phyloP scores from a whole-genome alignment of 2,329 filamentous ascomycete species.

The Scytalidium sp. region DNA sequence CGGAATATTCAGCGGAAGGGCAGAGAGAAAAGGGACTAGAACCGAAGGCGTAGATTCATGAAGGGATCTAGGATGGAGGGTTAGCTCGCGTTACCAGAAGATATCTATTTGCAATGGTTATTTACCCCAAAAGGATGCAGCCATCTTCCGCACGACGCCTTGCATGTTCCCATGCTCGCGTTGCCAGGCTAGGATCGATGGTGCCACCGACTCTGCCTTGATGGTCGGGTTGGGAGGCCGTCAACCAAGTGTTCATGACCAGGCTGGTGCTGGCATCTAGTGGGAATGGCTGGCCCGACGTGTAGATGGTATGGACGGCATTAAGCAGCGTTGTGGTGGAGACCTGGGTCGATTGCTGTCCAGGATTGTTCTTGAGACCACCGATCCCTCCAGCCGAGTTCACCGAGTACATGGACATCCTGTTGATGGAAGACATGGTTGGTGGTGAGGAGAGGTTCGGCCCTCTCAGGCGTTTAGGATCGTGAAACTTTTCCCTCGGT shows the following conservation, averaged over 20 bases:
- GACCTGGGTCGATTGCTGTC: slow-evolving; percentile 71
- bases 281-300: slow-evolving; percentile 75
- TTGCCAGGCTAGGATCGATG: slow-evolving; percentile 74
- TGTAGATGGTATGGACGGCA: slow-evolving; percentile 84
- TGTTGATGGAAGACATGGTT: slow-evolving; percentile 28
- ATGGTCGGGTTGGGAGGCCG: slow-evolving; percentile 66
- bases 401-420: slow-evolving; percentile 61
- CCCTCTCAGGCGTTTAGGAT: not conserved
- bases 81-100: not conserved
- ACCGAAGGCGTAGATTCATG: slow-evolving; percentile 87
- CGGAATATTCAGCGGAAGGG: slow-evolving; percentile 77
- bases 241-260: slow-evolving; percentile 94
- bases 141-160: slow-evolving; percentile 91
- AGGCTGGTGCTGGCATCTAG: slow-evolving; percentile 89
- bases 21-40: slow-evolving; percentile 74
- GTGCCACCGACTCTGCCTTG: slow-evolving; percentile 72
- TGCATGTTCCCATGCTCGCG: slow-evolving; percentile 93
- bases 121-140: slow-evolving; percentile 84
- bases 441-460: slow-evolving; percentile 4
- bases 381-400: slow-evolving; percentile 43
- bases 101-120: slow-evolving; percentile 10
- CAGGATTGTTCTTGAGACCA: not conserved
- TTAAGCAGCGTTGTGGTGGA: slow-evolving; percentile 93
- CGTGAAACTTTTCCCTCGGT: not conserved
- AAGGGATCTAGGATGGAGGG: slow-evolving; percentile 60